Evolutionary conservation across 2,329 filamentous ascomycete species (phyloP), one percentile per base, ranked within the genome.

Genomic region (Annulohypoxylon truncatum): DNA sequence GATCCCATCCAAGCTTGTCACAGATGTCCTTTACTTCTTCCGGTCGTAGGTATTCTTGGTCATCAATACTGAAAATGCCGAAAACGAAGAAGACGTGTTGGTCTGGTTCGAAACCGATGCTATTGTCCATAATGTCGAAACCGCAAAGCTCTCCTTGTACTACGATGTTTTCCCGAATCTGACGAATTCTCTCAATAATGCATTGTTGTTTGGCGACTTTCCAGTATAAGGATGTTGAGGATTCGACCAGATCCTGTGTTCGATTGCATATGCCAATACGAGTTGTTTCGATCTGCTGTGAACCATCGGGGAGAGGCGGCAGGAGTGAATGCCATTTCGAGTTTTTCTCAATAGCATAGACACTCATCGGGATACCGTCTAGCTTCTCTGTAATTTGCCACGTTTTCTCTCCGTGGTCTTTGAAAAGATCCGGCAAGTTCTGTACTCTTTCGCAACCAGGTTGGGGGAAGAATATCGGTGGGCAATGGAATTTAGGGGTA

Each of bases 51-150:
- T 56, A 63, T 13, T 29, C 42, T 44, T 66, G 64, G 4, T 47
- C 47, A 42, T 71, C 68, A 40, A 73, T 68, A 31, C 71, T 65
- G 47, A 47, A 70, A 12, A 74, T 71, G 33, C 66, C 53, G 42
- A 75, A 75, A 1, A 66, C 67, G 56, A 66, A 74, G 48, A 75
- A 72, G 12, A 57, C 51, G 53, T 70, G 64, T 9, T 67, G 22
- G 12, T 57, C 76, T 2, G 68, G 55, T 1, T 64, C 54, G 26
- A 75, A 76, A 0, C 68, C 69, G 64, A 77, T 71, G 44, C 67
- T 76, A 60, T 78, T 78, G 7, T 57, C 35, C 47, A 68, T 13
- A 5, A 54, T 42, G 4, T 26, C 28, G 9, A n/a, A 42, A 12
- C 51, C 35, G n/a, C 52, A 54, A 15, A 44, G 52, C 15, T 44